Percentiles rank a stretch among this genome's conserved stretches.
Conservation (phyloP, 1,284 basidiomycete species). For the Fomitopsis betulina region DNA sequence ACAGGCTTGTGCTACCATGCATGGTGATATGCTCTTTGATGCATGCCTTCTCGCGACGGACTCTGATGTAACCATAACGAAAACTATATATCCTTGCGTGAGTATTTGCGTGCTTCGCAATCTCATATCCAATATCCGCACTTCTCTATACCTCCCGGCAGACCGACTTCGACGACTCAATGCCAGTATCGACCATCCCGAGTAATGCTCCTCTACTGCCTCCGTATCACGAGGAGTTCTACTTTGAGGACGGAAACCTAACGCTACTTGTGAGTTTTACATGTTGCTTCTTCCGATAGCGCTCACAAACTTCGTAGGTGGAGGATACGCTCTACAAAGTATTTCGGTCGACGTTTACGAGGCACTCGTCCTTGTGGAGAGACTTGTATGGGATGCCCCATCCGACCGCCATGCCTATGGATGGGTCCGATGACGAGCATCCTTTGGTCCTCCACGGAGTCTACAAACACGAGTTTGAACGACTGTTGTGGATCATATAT, state of each 20-base stretch:
- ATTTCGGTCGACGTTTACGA: constrained; percentile 22
- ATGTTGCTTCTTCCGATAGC: neutral
- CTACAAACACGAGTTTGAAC: constrained; percentile 25
- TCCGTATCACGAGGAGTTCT: constrained; percentile 18
- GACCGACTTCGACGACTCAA: neutral
- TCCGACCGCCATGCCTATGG: constrained; percentile 8
- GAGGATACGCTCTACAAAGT: constrained; percentile 28
- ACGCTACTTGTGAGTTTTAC: constrained; percentile 21
- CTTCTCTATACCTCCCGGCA: neutral
- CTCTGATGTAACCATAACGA: neutral
- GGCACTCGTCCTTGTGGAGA: constrained; percentile 26
- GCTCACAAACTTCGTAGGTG: constrained; percentile 18
- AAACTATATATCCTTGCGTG: neutral
- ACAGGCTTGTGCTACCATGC: neutral
- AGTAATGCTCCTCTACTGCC: neutral
- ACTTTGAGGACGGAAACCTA: constrained; percentile 28
- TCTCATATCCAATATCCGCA: neutral
- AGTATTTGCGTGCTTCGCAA: neutral
- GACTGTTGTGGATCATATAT: constrained; percentile 27
- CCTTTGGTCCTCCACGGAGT: constrained; percentile 25
- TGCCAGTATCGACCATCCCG: neutral
- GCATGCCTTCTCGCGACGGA: neutral
- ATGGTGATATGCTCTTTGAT: neutral
- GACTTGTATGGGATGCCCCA: constrained; percentile 20
- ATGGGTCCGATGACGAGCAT: constrained; percentile 18